Conservation (phyloP, 768 basidiomycete genomes). For the Steccherinum ochraceum region DNA sequence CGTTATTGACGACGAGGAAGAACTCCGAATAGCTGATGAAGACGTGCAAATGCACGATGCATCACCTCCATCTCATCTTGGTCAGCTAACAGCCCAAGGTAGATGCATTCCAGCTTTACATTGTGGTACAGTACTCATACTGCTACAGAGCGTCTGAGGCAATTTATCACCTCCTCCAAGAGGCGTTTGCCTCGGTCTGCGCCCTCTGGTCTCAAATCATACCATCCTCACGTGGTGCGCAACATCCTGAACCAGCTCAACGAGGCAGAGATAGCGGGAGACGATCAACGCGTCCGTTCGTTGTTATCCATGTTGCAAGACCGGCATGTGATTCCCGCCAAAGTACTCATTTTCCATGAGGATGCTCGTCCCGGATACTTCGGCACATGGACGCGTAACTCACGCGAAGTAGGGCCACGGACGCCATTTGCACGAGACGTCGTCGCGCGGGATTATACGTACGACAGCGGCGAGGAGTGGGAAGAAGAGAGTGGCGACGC, state of each 20-base stretch:
- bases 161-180: too few species aligned
- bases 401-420: conserved; percentile 73
- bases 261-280: conserved; percentile 73
- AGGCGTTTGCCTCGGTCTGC: too few species aligned
- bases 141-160: conserved; percentile 15
- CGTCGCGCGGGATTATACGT: conserved; percentile 76
- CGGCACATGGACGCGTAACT: conserved; percentile 89
- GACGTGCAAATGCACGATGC: conserved; percentile 21
- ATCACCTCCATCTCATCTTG: conserved; percentile 7
- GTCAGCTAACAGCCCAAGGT: conserved; percentile 38
- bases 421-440: conserved; percentile 78
- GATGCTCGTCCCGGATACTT: conserved; percentile 90
- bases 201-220: conserved; percentile 22
- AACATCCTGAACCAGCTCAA: conserved; percentile 56
- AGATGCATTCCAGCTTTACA: neutral
- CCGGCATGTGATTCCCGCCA: conserved; percentile 59
- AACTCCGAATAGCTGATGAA: conserved; percentile 5
- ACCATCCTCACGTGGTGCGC: conserved; percentile 33
- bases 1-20: conserved; percentile 44
- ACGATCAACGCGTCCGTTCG: conserved; percentile 61
- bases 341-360: conserved; percentile 77
- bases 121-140: neutral
- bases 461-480: conserved; percentile 97
- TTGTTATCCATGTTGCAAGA: conserved; percentile 57
- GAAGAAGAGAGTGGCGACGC: conserved; percentile 72